phyloP scores from a whole-genome alignment of 2,329 filamentous ascomycete genomes.

The Mycogone perniciosa region DNA sequence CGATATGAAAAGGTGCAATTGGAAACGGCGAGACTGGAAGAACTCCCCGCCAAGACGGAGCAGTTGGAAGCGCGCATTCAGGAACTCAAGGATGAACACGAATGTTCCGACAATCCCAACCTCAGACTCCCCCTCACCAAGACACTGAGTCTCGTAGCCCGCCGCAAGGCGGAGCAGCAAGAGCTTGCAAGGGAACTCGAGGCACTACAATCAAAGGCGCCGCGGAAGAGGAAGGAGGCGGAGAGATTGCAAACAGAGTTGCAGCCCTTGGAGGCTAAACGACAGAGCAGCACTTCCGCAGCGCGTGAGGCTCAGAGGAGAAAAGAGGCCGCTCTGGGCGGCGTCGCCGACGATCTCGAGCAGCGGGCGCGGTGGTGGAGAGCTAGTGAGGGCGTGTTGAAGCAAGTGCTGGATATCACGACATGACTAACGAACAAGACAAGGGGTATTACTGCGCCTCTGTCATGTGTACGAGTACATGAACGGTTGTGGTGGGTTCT shows the following conservation, averaged over 20 bases:
- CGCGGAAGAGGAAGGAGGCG: slow-evolving; percentile 59
- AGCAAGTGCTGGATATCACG: slow-evolving; percentile 54
- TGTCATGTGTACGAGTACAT: not conserved
- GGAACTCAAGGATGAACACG: slow-evolving; percentile 37
- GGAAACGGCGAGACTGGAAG: slow-evolving; percentile 42
- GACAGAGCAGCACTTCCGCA: slow-evolving; percentile 56
- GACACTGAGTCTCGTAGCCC: slow-evolving; percentile 48
- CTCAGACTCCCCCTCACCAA: slow-evolving; percentile 52
- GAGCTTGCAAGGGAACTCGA: slow-evolving; percentile 60
- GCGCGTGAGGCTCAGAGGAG: slow-evolving; percentile 65
- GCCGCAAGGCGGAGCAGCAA: slow-evolving; percentile 43
- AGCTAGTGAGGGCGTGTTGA: slow-evolving; percentile 59
- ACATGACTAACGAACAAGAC: slow-evolving; percentile 19
- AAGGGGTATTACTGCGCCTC: no score
- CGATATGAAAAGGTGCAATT: slow-evolving; percentile 46
- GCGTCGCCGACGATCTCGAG: slow-evolving; percentile 66
- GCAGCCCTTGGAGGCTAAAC: slow-evolving; percentile 60
- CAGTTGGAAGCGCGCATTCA: slow-evolving; percentile 44
- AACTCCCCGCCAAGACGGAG: slow-evolving; percentile 45
- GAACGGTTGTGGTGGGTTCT: not conserved
- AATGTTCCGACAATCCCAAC: slow-evolving; percentile 31
- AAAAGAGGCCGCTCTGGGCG: slow-evolving; percentile 59
- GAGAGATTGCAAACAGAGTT: slow-evolving; percentile 63
- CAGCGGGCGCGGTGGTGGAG: slow-evolving; percentile 70
- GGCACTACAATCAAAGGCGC: slow-evolving; percentile 53